These are phyloP conservation scores for Colletotrichum theobromicola DNA, from an alignment of 2,329 filamentous ascomycete species.

Conservation along the genomic window DNA sequence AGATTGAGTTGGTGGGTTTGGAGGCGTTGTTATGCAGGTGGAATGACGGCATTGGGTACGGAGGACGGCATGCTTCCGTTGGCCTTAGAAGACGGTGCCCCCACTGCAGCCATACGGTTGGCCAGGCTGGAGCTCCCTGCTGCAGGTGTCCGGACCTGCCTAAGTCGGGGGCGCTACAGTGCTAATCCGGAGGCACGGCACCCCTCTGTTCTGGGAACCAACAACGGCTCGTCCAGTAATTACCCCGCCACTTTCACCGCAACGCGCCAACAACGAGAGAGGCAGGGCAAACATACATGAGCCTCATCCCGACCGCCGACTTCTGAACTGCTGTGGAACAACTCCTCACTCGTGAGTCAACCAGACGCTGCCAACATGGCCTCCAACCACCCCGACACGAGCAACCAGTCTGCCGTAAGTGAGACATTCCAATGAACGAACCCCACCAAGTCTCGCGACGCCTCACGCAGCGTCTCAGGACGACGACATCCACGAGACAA, in stretches of 20 bases:
- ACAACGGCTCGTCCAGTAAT: background rate
- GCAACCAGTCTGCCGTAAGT: constrained; percentile 40
- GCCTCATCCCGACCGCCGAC: background rate
- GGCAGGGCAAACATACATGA: background rate
- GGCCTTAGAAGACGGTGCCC: background rate
- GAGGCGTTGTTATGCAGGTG: background rate
- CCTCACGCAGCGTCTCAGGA: background rate
- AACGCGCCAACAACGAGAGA: background rate
- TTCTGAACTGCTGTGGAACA: background rate
- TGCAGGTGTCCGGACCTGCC: background rate
- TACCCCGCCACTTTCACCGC: background rate
- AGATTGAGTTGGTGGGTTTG: background rate
- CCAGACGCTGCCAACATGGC: constrained; percentile 34
- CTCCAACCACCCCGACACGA: constrained; percentile 40
- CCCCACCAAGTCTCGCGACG: background rate
- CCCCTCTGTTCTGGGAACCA: background rate
- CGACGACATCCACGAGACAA: no score
- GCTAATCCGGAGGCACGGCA: background rate
- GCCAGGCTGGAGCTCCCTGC: background rate
- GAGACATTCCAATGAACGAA: background rate
- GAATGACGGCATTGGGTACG: constrained; percentile 9
- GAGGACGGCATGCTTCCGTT: background rate
- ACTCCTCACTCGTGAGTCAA: background rate
- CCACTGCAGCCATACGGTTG: background rate
- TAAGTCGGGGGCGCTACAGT: background rate